Evolutionary conservation across 2,329 filamentous ascomycete genomes (phyloP).

Genomic region (Microsporum canis): DNA sequence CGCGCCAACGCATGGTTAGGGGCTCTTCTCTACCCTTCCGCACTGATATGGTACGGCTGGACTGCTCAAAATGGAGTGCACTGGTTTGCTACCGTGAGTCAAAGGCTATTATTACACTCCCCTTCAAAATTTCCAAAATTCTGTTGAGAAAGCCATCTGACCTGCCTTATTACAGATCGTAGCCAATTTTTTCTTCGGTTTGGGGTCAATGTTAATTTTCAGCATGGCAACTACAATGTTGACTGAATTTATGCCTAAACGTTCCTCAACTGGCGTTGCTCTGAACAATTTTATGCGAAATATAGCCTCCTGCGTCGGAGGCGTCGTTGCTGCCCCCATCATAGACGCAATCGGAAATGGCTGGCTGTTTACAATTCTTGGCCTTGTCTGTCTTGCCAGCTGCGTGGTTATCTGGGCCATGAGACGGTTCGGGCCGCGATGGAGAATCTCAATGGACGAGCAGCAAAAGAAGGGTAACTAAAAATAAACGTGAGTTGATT

Average conservation of each 20-base stretch:
- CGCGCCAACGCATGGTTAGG: slow-evolving; percentile 71
- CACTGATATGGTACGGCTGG: slow-evolving; percentile 70
- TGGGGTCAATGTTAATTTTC: slow-evolving; percentile 70
- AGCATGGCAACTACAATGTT: slow-evolving; percentile 67
- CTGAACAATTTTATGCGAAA: slow-evolving; percentile 74
- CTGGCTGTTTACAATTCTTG: slow-evolving; percentile 59
- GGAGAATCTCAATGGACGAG: slow-evolving; percentile 53
- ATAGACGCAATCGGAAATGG: slow-evolving; percentile 61
- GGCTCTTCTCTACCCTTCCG: slow-evolving; percentile 56
- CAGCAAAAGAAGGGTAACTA: slow-evolving; percentile 4
- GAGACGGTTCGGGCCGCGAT: slow-evolving; percentile 48
- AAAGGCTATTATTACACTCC: slow-evolving; percentile 20
- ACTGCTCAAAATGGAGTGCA: slow-evolving; percentile 50
- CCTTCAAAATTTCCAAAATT: not conserved
- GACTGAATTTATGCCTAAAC: slow-evolving; percentile 68
- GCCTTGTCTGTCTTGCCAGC: slow-evolving; percentile 46
- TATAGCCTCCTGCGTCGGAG: slow-evolving; percentile 62
- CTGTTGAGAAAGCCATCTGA: slow-evolving; percentile 6
- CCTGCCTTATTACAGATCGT: slow-evolving; percentile 33
- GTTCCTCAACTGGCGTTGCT: slow-evolving; percentile 61
- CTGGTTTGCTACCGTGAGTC: slow-evolving; percentile 48
- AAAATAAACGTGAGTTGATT: not conserved
- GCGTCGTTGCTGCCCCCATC: slow-evolving; percentile 57
- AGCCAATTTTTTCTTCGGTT: slow-evolving; percentile 62
- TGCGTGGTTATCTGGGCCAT: slow-evolving; percentile 52